phyloP scores from a whole-genome alignment of 2,329 filamentous ascomycete species.

The Ophiocordyceps unilateralis region DNA sequence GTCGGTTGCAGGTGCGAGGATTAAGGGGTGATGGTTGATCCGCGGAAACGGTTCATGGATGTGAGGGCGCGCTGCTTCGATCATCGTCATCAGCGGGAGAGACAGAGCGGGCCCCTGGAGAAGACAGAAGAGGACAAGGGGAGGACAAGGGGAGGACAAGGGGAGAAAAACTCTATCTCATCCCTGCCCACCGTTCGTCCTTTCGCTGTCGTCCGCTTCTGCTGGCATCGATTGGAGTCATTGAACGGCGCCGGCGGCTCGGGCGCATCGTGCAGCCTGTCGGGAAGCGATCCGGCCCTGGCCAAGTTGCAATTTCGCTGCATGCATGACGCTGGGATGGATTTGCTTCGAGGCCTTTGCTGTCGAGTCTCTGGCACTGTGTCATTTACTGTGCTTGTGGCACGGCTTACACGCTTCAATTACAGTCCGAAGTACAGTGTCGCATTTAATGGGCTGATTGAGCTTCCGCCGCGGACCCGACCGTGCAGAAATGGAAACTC shows the following conservation, averaged over 20 bases:
- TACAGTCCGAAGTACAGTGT: too few relatives aligned
- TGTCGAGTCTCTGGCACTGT: background rate
- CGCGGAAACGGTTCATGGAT: too few relatives aligned
- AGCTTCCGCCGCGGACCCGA: background rate
- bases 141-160: background rate
- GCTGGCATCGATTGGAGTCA: too few relatives aligned
- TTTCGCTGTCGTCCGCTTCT: too few relatives aligned
- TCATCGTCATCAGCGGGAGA: background rate
- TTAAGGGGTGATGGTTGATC: background rate
- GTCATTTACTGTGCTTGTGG: background rate
- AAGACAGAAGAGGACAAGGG: too few relatives aligned
- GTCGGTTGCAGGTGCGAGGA: too few relatives aligned
- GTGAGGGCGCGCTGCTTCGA: background rate
- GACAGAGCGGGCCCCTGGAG: background rate
- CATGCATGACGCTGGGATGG: too few relatives aligned
- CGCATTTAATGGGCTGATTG: background rate
- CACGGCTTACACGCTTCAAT: background rate
- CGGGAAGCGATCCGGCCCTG: background rate
- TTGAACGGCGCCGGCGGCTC: too few relatives aligned
- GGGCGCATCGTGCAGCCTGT: background rate
- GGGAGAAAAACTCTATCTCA: background rate
- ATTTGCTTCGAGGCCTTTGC: too few relatives aligned
- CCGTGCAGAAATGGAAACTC: background rate
- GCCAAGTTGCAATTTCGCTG: background rate
- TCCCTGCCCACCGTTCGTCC: too few relatives aligned